Conservation (phyloP, 805 yeast genomes). For the Tetrapisispora taiwanensis region DNA sequence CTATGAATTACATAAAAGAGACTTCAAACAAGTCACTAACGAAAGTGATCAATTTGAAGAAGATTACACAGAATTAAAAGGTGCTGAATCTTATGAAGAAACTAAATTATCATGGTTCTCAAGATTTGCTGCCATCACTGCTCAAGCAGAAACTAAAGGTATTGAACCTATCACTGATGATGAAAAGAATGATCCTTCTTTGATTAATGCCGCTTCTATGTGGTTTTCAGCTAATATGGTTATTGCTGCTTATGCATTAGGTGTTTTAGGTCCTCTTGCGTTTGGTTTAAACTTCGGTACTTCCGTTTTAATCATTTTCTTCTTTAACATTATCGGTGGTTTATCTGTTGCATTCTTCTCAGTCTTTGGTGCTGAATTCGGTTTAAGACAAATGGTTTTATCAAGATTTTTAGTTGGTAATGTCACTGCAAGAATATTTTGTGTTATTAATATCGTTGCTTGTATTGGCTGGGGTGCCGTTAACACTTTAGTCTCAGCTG, state of each 20-base stretch:
- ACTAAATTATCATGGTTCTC: constrained; percentile 17
- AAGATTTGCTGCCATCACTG: constrained; percentile 14
- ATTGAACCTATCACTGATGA: constrained; percentile 71
- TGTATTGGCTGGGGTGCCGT: constrained; percentile 95
- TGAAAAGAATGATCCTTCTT: constrained; percentile 58
- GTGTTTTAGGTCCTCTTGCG: constrained; percentile 55
- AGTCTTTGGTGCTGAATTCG: constrained; percentile 71
- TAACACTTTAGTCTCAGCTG: constrained; percentile 82
- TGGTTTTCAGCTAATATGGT: constrained; percentile 89
- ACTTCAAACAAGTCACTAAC: not conserved
- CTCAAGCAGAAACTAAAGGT: constrained; percentile 56
- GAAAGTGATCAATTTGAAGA: constrained; percentile 3
- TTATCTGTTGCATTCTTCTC: constrained; percentile 76
- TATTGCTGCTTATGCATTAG: constrained; percentile 70
- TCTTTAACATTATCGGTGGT: constrained; percentile 43
- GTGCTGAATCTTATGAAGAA: constrained; percentile 2
- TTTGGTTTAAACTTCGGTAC: constrained; percentile 42
- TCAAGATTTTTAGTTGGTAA: constrained; percentile 74
- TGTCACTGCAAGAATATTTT: constrained; percentile 62
- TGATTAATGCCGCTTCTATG: constrained; percentile 69
- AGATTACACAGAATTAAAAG: constrained; percentile 3
- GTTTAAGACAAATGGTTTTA: constrained; percentile 78
- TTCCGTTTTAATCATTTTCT: constrained; percentile 9
- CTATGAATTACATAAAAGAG: constrained; percentile 3
- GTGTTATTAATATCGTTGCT: constrained; percentile 67